A percentile compares a stretch with the other conserved stretches of the same genome.
These are phyloP conservation scores for Sporisorium reilianum DNA, from an alignment of 1,284 basidiomycete genomes.

Conservation along the genomic window DNA sequence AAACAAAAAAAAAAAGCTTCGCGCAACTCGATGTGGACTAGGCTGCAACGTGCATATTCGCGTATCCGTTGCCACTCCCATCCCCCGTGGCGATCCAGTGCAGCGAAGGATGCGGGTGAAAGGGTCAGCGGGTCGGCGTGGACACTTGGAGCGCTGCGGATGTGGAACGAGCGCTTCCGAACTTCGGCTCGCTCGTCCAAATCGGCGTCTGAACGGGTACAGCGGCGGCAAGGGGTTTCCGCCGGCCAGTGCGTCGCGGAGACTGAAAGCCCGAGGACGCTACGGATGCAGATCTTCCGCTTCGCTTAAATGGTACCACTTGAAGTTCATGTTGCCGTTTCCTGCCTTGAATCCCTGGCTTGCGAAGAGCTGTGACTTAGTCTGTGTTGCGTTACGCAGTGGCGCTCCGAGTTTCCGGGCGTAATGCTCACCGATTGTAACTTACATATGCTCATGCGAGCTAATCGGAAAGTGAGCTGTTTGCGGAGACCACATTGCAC, in stretches of 20 bases:
- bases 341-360: neutral
- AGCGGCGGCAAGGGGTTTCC: neutral
- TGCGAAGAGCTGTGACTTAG: no score
- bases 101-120: neutral
- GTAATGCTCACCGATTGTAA: no score
- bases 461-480: no score
- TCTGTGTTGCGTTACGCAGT: no score
- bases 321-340: neutral
- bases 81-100: neutral
- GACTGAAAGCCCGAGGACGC: neutral
- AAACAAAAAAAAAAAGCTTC: no score
- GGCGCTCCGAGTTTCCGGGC: no score
- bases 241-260: neutral
- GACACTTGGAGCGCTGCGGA: neutral
- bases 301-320: neutral
- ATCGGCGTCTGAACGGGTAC: neutral
- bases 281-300: neutral
- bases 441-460: no score
- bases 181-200: neutral
- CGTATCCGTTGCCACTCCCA: neutral
- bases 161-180: neutral
- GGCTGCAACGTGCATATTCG: neutral
- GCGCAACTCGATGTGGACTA: slow-evolving; percentile 4
- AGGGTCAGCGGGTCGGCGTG: neutral
- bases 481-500: no score